These are phyloP conservation scores for Erucastrum elatum DNA, from an alignment of 345 rosid genomes.

Conservation along the genomic window DNA sequence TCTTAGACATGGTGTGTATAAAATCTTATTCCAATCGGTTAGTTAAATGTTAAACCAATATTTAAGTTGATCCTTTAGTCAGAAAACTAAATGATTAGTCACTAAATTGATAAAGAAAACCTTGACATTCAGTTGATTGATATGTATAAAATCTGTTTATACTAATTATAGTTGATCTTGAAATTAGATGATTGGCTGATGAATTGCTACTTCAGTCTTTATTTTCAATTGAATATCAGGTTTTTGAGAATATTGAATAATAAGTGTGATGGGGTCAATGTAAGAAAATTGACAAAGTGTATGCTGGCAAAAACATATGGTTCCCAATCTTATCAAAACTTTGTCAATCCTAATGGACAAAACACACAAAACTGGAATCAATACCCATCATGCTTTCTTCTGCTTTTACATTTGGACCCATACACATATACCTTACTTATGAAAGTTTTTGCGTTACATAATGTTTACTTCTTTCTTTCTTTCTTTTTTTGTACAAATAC, in stretches of 20 bases:
- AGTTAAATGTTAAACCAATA: neutral
- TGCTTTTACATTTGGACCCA: slow-evolving; percentile 33
- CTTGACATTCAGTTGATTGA: neutral
- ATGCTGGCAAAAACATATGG: slow-evolving; percentile 37
- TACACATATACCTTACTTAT: slow-evolving; percentile 23
- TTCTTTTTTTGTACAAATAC: slow-evolving; percentile 5
- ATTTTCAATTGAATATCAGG: neutral
- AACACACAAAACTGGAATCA: slow-evolving; percentile 39
- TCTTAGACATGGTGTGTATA: neutral
- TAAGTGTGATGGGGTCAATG: slow-evolving; percentile 20
- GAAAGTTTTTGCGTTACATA: slow-evolving; percentile 15
- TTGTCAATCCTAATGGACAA: slow-evolving; percentile 25
- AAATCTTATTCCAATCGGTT: neutral
- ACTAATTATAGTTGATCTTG: neutral
- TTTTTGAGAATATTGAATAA: slow-evolving; percentile 6
- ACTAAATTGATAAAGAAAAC: neutral
- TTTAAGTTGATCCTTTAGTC: neutral
- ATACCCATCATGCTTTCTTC: slow-evolving; percentile 40
- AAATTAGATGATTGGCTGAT: neutral
- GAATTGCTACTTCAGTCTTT: neutral
- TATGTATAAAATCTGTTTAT: neutral
- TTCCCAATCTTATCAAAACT: slow-evolving; percentile 34
- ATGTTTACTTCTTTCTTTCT: slow-evolving; percentile 14
- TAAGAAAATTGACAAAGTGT: slow-evolving; percentile 30
- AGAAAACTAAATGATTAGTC: neutral